phyloP scores from a whole-genome alignment of 768 basidiomycete species.

The Russula brevipes region DNA sequence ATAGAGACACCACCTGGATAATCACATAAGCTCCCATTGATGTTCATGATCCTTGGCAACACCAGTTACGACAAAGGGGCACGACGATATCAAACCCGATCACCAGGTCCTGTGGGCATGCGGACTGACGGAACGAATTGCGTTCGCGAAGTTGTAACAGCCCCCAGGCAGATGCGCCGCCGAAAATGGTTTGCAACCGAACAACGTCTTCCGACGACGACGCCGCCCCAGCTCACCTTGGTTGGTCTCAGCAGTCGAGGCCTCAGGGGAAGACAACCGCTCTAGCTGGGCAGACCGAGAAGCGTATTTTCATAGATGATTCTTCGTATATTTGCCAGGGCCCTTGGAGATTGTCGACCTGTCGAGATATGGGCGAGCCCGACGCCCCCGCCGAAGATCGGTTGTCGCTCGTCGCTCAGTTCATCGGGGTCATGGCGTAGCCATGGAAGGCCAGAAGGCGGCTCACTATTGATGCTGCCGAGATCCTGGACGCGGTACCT shows the following conservation, averaged over 20 bases:
- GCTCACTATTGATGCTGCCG: not conserved
- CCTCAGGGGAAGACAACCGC: not conserved
- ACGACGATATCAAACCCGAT: conserved; percentile 34
- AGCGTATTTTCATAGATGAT: not conserved
- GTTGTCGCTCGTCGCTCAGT: not conserved
- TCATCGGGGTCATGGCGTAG: not conserved
- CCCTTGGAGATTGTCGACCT: not conserved
- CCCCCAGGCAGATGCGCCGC: conserved; percentile 35
- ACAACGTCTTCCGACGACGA: not conserved
- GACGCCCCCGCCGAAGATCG: not conserved
- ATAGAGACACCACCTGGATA: no score
- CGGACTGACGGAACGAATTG: conserved; percentile 29
- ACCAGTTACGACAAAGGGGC: conserved; percentile 24
- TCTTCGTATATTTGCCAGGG: not conserved
- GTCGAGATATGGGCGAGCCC: not conserved
- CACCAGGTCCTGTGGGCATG: conserved; percentile 26
- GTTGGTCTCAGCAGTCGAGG: not conserved
- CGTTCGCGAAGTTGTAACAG: conserved; percentile 34
- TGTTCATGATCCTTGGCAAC: not conserved
- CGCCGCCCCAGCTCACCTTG: conserved; percentile 1
- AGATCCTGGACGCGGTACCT: not conserved
- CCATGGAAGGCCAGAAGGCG: not conserved
- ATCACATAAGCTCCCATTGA: no score
- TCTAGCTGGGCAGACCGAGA: not conserved
- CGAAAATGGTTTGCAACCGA: conserved; percentile 29